A percentile compares a stretch with the other conserved stretches of the same genome.
phyloP scores from a whole-genome alignment of 139 green algal species.

The Trebouxia sp. region DNA sequence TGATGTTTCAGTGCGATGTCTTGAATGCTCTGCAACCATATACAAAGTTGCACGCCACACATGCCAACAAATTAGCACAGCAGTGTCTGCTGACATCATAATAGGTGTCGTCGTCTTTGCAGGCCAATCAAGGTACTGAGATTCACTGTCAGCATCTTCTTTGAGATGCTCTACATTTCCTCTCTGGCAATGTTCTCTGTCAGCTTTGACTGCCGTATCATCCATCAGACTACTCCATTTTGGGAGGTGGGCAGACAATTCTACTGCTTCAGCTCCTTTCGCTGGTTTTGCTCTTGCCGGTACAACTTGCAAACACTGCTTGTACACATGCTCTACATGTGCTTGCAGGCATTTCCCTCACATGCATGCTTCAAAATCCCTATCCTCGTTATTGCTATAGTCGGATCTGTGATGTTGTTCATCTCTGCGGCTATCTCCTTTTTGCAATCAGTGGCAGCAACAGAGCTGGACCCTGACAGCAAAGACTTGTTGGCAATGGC shows the following conservation, averaged over 20 bases:
- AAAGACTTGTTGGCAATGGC: conserved; percentile 15
- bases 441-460: conserved; percentile 9
- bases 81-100: too few relatives aligned
- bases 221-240: not conserved
- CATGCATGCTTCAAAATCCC: conserved; percentile 12
- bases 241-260: not conserved
- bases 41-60: not conserved
- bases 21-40: too few relatives aligned
- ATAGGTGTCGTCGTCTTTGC: not conserved
- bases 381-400: not conserved
- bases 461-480: conserved; percentile 25
- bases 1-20: not conserved
- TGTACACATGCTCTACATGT: too few relatives aligned
- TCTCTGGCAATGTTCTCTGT: conserved; percentile 19
- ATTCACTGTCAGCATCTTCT: conserved; percentile 26
- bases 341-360: not conserved
- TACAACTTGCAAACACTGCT: too few relatives aligned
- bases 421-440: conserved; percentile 13
- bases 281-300: too few relatives aligned
- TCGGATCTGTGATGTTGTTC: not conserved
- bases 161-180: conserved; percentile 28
- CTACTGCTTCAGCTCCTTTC: too few relatives aligned
- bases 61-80: too few relatives aligned
- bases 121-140: conserved; percentile 25
- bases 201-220: conserved; percentile 13